Percentiles rank a stretch among this genome's conserved stretches.
Evolutionary conservation across 2,329 filamentous ascomycete genomes (phyloP).

Genomic region (Cercospora beticola): DNA sequence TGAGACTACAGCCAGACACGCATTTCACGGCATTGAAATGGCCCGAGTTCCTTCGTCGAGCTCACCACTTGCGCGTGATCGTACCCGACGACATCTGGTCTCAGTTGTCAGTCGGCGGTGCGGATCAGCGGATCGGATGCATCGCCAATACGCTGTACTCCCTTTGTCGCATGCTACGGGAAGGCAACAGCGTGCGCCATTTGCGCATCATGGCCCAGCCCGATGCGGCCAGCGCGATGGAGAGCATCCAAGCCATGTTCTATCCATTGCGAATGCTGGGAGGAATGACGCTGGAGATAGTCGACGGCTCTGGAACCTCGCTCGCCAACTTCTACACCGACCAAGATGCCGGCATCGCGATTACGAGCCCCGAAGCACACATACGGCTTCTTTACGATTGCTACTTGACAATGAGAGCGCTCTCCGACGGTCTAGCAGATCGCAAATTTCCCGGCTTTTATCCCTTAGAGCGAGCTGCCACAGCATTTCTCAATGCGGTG

Average conservation of each 20-base stretch:
- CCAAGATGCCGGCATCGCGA: neutral
- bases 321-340: neutral
- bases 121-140: neutral
- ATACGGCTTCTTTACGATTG: neutral
- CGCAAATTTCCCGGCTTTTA: too few relatives aligned
- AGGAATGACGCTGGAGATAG: neutral
- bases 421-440: neutral
- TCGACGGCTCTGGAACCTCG: neutral
- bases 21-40: neutral
- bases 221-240: neutral
- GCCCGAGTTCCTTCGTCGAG: slow-evolving; percentile 17
- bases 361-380: neutral
- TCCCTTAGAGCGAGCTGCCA: neutral
- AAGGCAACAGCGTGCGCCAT: neutral
- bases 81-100: neutral
- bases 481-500: neutral
- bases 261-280: neutral
- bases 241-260: neutral
- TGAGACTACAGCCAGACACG: neutral
- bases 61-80: slow-evolving; percentile 14
- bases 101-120: too few relatives aligned
- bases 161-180: neutral
- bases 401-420: neutral
- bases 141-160: slow-evolving; percentile 1
- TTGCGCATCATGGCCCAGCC: neutral